phyloP scores from a whole-genome alignment of 2,329 filamentous ascomycete species.

The Hypoxylon sp. region DNA sequence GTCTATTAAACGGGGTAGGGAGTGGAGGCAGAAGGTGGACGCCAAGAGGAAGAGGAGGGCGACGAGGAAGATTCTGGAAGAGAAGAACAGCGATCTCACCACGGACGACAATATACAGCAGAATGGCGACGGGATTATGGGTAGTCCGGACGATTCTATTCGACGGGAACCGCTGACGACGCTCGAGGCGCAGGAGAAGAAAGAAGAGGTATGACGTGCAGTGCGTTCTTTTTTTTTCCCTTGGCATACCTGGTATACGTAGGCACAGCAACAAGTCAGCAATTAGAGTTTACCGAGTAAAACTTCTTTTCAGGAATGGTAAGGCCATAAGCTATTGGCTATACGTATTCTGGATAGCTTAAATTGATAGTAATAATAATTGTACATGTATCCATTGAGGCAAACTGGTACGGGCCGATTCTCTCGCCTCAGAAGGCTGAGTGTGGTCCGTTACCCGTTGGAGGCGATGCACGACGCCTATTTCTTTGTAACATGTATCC shows the following conservation, averaged over 20 bases:
- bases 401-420: constrained; percentile 8
- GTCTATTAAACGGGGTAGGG: constrained; percentile 59
- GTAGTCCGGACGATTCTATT: constrained; percentile 11
- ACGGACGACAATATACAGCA: constrained; percentile 17
- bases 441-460: not conserved
- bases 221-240: constrained; percentile 6
- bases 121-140: constrained; percentile 16
- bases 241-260: constrained; percentile 31
- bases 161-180: constrained; percentile 33
- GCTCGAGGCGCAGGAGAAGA: constrained; percentile 25
- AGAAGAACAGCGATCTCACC: constrained; percentile 33
- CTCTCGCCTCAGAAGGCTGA: constrained; percentile 12
- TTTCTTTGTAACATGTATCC: not conserved
- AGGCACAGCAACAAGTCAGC: constrained; percentile 19
- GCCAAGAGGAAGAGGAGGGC: constrained; percentile 46
- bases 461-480: not conserved
- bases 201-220: constrained; percentile 41
- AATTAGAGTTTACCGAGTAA: constrained; percentile 28
- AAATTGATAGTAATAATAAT: constrained; percentile 23
- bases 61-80: constrained; percentile 35
- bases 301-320: constrained; percentile 13
- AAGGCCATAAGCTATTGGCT: constrained; percentile 12
- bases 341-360: constrained; percentile 26
- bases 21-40: constrained; percentile 59
- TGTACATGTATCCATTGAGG: not conserved